These are phyloP conservation scores for Tuber indicum DNA, from an alignment of 495 filamentous ascomycete species.

Conservation along the genomic window DNA sequence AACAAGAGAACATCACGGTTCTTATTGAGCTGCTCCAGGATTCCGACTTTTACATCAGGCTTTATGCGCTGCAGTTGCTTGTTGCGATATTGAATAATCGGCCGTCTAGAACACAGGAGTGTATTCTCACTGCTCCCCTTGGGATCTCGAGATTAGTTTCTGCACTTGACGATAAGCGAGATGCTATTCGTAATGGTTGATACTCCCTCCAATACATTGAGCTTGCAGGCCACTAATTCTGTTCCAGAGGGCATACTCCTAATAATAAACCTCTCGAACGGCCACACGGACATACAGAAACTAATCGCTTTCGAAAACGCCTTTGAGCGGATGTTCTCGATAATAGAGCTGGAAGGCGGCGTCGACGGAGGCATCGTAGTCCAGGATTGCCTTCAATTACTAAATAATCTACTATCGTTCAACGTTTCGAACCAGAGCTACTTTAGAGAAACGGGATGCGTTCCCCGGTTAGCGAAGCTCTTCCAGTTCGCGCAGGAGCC, in stretches of 20 bases:
- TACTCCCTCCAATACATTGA: constrained; percentile 35
- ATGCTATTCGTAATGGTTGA: constrained; percentile 83
- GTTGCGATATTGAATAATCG: constrained; percentile 77
- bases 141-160: constrained; percentile 82
- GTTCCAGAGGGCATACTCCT: constrained; percentile 59
- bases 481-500: constrained; percentile 58
- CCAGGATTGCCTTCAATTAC: constrained; percentile 87
- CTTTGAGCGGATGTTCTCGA: constrained; percentile 75
- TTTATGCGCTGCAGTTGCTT: constrained; percentile 88
- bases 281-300: constrained; percentile 81
- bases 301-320: constrained; percentile 90
- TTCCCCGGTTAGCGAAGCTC: constrained; percentile 64
- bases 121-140: constrained; percentile 76
- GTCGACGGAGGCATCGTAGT: constrained; percentile 80
- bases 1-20: constrained; percentile 93
- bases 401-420: constrained; percentile 81
- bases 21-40: constrained; percentile 83
- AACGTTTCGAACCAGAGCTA: constrained; percentile 90
- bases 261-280: constrained; percentile 61
- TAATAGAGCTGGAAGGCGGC: constrained; percentile 75
- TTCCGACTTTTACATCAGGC: constrained; percentile 82
- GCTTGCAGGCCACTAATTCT: neutral
- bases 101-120: constrained; percentile 92
- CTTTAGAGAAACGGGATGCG: constrained; percentile 84
- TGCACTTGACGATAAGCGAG: constrained; percentile 73